Evolutionary conservation across 2,329 filamentous ascomycete species (phyloP), one percentile per base, ranked within the genome.

Genomic region (Fusarium cicatricum): DNA sequence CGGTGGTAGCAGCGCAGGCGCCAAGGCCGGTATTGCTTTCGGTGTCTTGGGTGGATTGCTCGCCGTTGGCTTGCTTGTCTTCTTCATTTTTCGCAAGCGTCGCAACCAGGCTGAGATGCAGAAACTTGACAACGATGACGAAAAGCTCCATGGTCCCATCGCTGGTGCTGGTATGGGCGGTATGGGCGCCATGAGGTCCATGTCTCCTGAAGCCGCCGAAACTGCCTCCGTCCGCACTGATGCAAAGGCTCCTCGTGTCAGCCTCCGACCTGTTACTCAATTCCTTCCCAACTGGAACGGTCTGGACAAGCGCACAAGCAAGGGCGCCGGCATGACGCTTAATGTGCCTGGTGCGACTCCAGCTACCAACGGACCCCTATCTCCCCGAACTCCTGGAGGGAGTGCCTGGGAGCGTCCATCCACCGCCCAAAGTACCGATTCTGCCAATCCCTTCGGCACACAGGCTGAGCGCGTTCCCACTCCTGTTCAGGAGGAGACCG

Each of bases 11-110:
- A 72, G 67, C 41, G 58, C 74, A 9, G 82, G 77, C 26, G 72
- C 77, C 36, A 95, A 92, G 75, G 93, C 92, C 37, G 95, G 95
- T 56, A 84, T 97, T 58, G 91, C 89, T 6, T 87, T 97, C 71
- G 93, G 92, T 69, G 85, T 96, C 41, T 76, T 97, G 28, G 80
- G 89, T 7, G 85, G 85, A 42, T 67, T 97, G 21, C 84, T 88
- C 28, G 74, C 88, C 3, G 72, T 95, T 21, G 85, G 86, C 26
- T 78, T 87, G n/a, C 72, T 90, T 17, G 80, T 90, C 16, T 89
- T 91, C 70, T 87, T 96, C 73, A 73, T 91, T 56, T 83, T 92
- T 71, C 88, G 84, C 65, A 81, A 77, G 66, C 85, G 86, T 70
- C 91, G 89, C 80, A 90, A 89, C 82, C 85, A 88, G 72, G 77